These are phyloP conservation scores for Tricholoma furcatifolium DNA, from an alignment of 768 basidiomycete species.

Conservation along the genomic window DNA sequence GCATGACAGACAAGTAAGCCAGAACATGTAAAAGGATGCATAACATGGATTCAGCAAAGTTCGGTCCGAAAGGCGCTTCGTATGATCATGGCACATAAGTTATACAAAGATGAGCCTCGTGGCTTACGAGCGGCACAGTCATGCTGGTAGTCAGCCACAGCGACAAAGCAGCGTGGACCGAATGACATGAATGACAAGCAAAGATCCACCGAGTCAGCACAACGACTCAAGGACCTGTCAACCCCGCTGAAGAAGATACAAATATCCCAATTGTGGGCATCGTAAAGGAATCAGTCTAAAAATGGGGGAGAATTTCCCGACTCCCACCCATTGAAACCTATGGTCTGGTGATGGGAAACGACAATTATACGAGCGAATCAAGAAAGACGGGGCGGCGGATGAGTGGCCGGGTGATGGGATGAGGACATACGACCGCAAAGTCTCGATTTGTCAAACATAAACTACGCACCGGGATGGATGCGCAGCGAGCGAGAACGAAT, in stretches of 20 bases:
- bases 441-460: neutral
- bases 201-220: neutral
- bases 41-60: too few species aligned
- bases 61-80: neutral
- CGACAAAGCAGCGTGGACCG: neutral
- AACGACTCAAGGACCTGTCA: neutral
- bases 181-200: too few species aligned
- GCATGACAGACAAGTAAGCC: neutral
- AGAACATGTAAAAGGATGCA: too few species aligned
- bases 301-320: neutral
- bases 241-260: too few species aligned
- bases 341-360: constrained; percentile 3
- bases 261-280: neutral
- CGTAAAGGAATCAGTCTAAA: neutral
- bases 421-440: neutral
- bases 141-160: neutral
- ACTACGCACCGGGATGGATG: too few species aligned
- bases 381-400: neutral
- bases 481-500: too few species aligned
- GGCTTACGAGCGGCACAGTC: neutral
- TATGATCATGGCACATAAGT: neutral
- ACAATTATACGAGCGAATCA: constrained; percentile 11
- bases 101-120: neutral
- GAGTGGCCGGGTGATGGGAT: neutral
- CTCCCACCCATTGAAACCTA: neutral